Percentiles rank a stretch among this genome's conserved stretches.
Evolutionary conservation across 345 rosid genomes (phyloP).

Genomic region (Pistacia atlantica): DNA sequence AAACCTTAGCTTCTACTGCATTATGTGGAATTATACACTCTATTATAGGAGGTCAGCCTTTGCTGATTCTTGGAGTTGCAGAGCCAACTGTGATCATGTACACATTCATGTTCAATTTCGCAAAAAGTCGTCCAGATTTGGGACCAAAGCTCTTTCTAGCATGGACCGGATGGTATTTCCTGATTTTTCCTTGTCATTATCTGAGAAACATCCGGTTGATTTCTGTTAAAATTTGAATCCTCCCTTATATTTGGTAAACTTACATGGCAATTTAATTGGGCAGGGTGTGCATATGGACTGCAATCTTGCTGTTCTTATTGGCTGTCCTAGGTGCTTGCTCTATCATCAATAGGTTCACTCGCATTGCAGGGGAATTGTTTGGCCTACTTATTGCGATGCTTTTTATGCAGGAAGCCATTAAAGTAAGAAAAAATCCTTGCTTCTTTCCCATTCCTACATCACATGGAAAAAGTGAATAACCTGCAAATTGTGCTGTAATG

Average conservation of each 20-base stretch:
- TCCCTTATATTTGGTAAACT: background rate
- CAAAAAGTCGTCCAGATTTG: slow-evolving; percentile 74
- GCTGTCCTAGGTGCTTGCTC: slow-evolving; percentile 91
- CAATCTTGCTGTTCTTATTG: slow-evolving; percentile 76
- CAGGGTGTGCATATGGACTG: slow-evolving; percentile 99
- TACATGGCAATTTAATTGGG: slow-evolving; percentile 12
- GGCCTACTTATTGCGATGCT: slow-evolving; percentile 95
- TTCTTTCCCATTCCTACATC: slow-evolving; percentile 3
- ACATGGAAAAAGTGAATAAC: slow-evolving; percentile 2
- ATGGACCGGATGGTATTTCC: slow-evolving; percentile 89
- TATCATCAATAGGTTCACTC: slow-evolving; percentile 90
- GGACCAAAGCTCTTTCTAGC: slow-evolving; percentile 83
- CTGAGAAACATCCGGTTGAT: slow-evolving; percentile 7
- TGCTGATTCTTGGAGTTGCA: slow-evolving; percentile 94
- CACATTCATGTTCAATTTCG: slow-evolving; percentile 92
- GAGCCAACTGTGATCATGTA: slow-evolving; percentile 98
- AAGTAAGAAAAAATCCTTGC: slow-evolving; percentile 42
- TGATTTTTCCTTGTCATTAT: background rate
- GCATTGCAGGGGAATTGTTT: slow-evolving; percentile 89
- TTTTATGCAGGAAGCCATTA: slow-evolving; percentile 93
- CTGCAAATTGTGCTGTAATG: background rate
- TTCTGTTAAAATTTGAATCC: slow-evolving; percentile 5
- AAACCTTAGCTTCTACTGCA: slow-evolving; percentile 90
- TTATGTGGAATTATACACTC: slow-evolving; percentile 90
- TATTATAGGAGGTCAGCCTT: slow-evolving; percentile 84